These are phyloP conservation scores for Phytophthora kernoviae DNA, from an alignment of 352 stramenopile species.

Conservation along the genomic window DNA sequence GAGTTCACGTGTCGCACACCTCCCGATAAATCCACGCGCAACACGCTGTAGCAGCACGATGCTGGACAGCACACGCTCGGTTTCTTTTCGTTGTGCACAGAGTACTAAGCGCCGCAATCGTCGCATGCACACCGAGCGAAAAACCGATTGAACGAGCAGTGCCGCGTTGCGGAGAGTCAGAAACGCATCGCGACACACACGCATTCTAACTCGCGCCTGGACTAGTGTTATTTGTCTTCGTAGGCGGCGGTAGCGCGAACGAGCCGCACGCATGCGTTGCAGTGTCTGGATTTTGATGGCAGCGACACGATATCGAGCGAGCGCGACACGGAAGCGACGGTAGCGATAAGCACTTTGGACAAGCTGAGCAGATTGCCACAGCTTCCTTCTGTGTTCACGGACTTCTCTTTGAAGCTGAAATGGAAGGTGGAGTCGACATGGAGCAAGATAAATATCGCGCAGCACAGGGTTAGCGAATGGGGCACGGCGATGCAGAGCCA, in stretches of 20 bases:
- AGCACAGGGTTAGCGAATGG: slow-evolving; percentile 50
- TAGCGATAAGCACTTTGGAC: slow-evolving; percentile 65
- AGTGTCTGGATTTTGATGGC: slow-evolving; percentile 65
- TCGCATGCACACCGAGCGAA: slow-evolving; percentile 49
- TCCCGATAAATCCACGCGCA: slow-evolving; percentile 58
- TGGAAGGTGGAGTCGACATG: slow-evolving; percentile 31
- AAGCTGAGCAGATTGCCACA: slow-evolving; percentile 61
- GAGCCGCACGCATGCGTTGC: slow-evolving; percentile 54
- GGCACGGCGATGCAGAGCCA: slow-evolving; percentile 45
- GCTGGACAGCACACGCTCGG: slow-evolving; percentile 48
- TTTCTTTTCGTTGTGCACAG: slow-evolving; percentile 50
- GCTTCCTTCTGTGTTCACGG: slow-evolving; percentile 52
- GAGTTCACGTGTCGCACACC: slow-evolving; percentile 30
- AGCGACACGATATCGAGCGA: slow-evolving; percentile 56
- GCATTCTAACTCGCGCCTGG: slow-evolving; percentile 62
- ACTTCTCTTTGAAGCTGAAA: slow-evolving; percentile 60
- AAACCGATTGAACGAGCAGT: slow-evolving; percentile 64
- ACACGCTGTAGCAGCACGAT: slow-evolving; percentile 59
- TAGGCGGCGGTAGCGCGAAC: slow-evolving; percentile 32
- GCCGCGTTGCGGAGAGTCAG: slow-evolving; percentile 44
- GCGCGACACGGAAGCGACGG: slow-evolving; percentile 56
- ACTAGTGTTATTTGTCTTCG: slow-evolving; percentile 52
- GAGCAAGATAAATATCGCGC: slow-evolving; percentile 63
- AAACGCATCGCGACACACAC: slow-evolving; percentile 47
- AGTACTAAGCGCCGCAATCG: slow-evolving; percentile 64